These are phyloP conservation scores for Annona cherimola DNA, from an alignment of 164 flowering plant species.

Conservation along the genomic window DNA sequence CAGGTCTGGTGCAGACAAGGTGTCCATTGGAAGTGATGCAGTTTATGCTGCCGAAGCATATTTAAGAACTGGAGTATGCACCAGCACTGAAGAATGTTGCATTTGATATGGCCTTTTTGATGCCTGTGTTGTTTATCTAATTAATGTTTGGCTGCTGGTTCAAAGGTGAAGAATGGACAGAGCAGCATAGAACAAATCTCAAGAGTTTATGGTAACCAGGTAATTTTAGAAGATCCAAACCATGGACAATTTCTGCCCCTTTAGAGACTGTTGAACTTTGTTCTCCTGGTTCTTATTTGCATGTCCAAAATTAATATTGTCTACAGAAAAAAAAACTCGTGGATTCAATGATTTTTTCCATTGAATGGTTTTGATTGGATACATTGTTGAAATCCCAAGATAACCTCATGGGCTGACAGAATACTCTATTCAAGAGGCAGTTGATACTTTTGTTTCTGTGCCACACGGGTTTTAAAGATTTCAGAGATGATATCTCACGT, in stretches of 20 bases:
- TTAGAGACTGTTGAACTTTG: not conserved
- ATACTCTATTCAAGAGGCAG: not conserved
- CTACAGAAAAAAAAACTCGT: too few relatives aligned
- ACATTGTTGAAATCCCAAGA: not conserved
- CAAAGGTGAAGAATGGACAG: conserved; percentile 78
- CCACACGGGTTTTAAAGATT: not conserved
- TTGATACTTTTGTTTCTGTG: not conserved
- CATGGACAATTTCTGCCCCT: too few relatives aligned
- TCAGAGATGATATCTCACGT: not conserved
- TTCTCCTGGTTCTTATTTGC: not conserved
- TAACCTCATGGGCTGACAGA: not conserved
- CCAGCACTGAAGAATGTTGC: not conserved
- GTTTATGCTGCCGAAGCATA: conserved; percentile 93
- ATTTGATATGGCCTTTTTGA: not conserved
- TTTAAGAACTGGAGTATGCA: conserved; percentile 69
- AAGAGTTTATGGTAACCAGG: conserved; percentile 95
- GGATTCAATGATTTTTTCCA: not conserved
- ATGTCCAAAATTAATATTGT: not conserved
- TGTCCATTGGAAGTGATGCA: conserved; percentile 98
- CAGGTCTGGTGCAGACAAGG: conserved; percentile 96
- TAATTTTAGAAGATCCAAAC: conserved; percentile 13
- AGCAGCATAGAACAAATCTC: conserved; percentile 94
- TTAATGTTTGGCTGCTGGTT: conserved; percentile 3
- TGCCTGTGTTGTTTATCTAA: conserved; percentile 2
- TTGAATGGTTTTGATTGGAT: not conserved